phyloP scores from a whole-genome alignment of 768 basidiomycete genomes.

The Trametes coccinea region DNA sequence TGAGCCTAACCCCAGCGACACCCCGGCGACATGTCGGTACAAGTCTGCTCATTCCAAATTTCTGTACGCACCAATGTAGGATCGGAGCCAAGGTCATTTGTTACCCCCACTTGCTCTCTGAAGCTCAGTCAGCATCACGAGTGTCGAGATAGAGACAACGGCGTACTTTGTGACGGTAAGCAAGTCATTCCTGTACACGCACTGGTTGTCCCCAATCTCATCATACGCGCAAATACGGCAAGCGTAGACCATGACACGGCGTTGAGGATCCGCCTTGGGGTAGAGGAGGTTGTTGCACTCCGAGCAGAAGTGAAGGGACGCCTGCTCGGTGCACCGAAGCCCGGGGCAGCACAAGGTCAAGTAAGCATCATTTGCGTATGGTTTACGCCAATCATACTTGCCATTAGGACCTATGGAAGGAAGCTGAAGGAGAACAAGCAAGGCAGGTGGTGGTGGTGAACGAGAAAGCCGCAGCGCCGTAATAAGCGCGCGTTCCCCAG shows the following conservation, averaged over 20 bases:
- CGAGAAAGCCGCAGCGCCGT: not conserved
- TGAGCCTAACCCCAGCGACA: constrained; percentile 56
- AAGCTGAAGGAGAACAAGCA: no score
- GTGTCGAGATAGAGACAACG: not conserved
- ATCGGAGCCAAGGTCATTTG: constrained; percentile 83
- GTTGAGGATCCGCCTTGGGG: constrained; percentile 85
- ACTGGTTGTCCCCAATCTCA: constrained; percentile 82
- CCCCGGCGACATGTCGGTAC: not conserved
- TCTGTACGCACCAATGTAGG: constrained; percentile 71
- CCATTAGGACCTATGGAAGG: not conserved
- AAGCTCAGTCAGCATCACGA: not conserved
- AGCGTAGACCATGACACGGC: constrained; percentile 84
- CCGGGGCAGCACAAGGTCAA: not conserved
- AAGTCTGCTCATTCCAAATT: not conserved
- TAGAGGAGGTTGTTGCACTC: constrained; percentile 97
- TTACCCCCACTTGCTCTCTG: constrained; percentile 94
- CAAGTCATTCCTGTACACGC: constrained; percentile 92
- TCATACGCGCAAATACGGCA: constrained; percentile 90
- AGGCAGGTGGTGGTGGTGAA: not conserved
- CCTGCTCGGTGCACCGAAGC: constrained; percentile 42
- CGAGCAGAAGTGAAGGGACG: constrained; percentile 86
- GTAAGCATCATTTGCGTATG: no score
- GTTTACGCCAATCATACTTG: not conserved
- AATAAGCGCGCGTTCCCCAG: not conserved
- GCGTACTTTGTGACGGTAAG: constrained; percentile 88